Base-by-base conservation (phyloP, 495 filamentous ascomycete genomes). In the Aspergillus leporis region DNA sequence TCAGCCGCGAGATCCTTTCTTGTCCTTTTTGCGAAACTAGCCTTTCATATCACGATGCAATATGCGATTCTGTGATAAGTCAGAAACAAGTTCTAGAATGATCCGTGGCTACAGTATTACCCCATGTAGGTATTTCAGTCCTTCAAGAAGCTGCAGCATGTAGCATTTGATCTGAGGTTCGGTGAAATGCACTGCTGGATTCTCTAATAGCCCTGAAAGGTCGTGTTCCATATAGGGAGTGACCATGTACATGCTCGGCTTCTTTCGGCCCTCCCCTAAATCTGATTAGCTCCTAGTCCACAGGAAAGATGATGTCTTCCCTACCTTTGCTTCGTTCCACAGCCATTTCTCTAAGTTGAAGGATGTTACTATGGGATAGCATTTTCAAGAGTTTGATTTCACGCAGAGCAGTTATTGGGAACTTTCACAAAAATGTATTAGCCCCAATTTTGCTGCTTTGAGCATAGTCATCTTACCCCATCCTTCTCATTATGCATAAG, bases 161-260 rank as follows among this genome's bases (percentile, higher is more conserved):
- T 99, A 99, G 74, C 94, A 98, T 72, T 99, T 99, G 67, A 97
- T 96, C 70, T 98, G 92, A 6, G 89, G 84, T 66, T 92, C 86
- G 9, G 86, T 90, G 60, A 99, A 91, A 14, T 84, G 83, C 53
- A 98, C 93, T 5, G 84, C 82, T 28, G 93, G 93, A 63, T 99
- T 99, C 69, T 97, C 94, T 60, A 99, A 83, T 14, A 99, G 83
- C 54, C 94, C 94, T 18, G 93, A 96, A 6, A 99, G 81, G 70
- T 99, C 94, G 70, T 99, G 94, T 65, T 98, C 94, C 93, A 98
- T 97, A 70, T 98, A 99, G 32, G 93, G 93, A 23, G 87, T 96
- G 52, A 97, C 94, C 94, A 99, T 99, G 70, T 97, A 98, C 81
- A 98, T 90, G 70, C 91, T 90, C 0, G 90, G 87, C 58, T 88